Base-by-base conservation (phyloP, 805 yeast species). In the Myxozyma udenii region DNA sequence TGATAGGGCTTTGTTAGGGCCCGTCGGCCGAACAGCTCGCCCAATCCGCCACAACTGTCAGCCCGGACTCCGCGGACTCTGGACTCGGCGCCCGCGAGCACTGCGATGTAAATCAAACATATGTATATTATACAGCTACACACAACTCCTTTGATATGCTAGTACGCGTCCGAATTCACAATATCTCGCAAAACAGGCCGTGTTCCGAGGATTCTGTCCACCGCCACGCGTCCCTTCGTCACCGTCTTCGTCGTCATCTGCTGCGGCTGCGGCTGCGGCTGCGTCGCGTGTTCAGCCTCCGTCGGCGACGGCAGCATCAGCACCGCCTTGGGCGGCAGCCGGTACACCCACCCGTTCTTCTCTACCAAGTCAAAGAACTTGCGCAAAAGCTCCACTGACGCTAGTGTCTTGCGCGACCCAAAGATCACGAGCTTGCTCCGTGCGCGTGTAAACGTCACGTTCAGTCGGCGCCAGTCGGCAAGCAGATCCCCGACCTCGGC, bases 401-500 rank as follows among this genome's bases (percentile, higher is more conserved):
- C 67, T 57, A 88, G 69, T 0, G 95, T 85, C 7, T 71, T 70
- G 48, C 74, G 75, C 1, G 96, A 87, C 0, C 98, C 98, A 33
- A 93, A 71, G 16, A 93, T 79, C 14, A 93, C 78, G 39, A 95
- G 75, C 67, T 93, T 93, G 19, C 85, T 77, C 64, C 80, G 82
- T 0, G 98, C 91, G 57, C 99, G 75, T 0, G 98, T 93, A 65
- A 93, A 83, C 0, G 97, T 95, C 32, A 93, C 99, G 68, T 93
- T 93, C 42, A 93, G 78, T 53, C 99, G 77, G 57, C 97, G 75
- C 90, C 96, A 84, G 62, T 93, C 98, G 55, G 78, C 80, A 39
- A 93, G 70, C 40, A 93, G 72, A 25, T 85, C 85, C 0, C 98
- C 98, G 1, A 86, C 82, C 37, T 73, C 74, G 7, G 74, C 72